Percentiles rank a stretch among this genome's conserved stretches.
Conservation (phyloP, 495 filamentous ascomycete species). For the Hypomontagnella monticulosa region DNA sequence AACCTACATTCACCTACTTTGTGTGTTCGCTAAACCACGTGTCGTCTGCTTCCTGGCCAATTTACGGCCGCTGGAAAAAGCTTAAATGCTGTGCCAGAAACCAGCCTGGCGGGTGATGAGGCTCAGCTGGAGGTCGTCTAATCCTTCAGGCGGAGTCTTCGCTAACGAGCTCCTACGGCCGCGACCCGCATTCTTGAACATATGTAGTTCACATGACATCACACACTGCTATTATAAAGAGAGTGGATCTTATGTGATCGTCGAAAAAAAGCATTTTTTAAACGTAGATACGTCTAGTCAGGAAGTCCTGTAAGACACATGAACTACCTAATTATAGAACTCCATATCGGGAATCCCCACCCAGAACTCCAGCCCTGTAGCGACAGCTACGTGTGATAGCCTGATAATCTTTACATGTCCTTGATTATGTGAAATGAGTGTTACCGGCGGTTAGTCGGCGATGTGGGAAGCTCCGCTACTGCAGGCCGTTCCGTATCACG, state of each 20-base stretch:
- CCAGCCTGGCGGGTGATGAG: not conserved
- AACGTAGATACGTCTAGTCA: not conserved
- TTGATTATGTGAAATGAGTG: not conserved
- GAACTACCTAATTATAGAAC: slow-evolving; percentile 31
- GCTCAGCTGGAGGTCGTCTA: not conserved
- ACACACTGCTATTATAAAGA: not conserved
- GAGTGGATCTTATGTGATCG: slow-evolving; percentile 19
- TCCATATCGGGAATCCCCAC: slow-evolving; percentile 1
- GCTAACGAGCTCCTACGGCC: slow-evolving; percentile 1
- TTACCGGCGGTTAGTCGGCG: not conserved
- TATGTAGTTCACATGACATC: not conserved
- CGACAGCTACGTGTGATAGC: not conserved
- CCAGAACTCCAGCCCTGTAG: slow-evolving; percentile 14
- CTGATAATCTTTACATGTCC: not conserved
- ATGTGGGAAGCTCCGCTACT: slow-evolving; percentile 27
- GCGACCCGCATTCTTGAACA: not conserved
- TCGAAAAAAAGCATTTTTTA: slow-evolving; percentile 1
- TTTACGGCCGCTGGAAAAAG: not conserved
- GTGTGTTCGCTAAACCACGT: not conserved
- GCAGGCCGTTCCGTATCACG: slow-evolving; percentile 19
- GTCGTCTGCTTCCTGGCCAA: not conserved
- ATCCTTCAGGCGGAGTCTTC: slow-evolving; percentile 3
- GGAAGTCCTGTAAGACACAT: slow-evolving; percentile 7
- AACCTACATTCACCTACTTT: not conserved
- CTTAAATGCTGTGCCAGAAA: not conserved